phyloP scores from a whole-genome alignment of 1,284 basidiomycete genomes.

The Jaminaea rosea region DNA sequence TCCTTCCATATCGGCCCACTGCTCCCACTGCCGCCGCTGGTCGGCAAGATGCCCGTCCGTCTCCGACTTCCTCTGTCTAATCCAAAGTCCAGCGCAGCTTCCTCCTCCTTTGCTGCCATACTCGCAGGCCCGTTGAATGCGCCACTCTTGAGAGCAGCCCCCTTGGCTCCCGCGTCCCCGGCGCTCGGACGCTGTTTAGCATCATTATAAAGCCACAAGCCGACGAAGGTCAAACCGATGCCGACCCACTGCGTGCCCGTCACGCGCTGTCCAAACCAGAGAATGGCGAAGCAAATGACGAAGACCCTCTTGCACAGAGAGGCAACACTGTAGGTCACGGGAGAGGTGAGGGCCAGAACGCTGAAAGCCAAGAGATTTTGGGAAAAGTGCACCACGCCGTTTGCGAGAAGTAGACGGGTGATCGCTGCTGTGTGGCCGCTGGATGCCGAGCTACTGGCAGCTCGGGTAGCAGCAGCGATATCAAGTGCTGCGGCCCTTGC shows the following conservation, averaged over 20 bases:
- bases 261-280: constrained; percentile 88
- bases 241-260: constrained; percentile 72
- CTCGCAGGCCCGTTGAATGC: background rate
- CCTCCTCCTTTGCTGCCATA: background rate
- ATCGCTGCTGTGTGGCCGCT: background rate
- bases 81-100: background rate
- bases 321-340: constrained; percentile 97
- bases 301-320: constrained; percentile 95
- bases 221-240: constrained; percentile 78
- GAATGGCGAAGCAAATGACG: constrained; percentile 92
- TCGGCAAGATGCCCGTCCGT: background rate
- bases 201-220: constrained; percentile 91
- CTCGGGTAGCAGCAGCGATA: background rate
- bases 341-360: constrained; percentile 87
- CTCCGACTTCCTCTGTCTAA: background rate
- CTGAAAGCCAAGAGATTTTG: constrained; percentile 97
- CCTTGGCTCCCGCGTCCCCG: background rate
- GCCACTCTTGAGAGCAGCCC: background rate
- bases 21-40: background rate
- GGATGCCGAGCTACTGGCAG: background rate
- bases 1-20: constrained; percentile 1
- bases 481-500: background rate
- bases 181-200: constrained; percentile 56
- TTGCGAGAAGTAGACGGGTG: constrained; percentile 59
- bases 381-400: constrained; percentile 89